Percentiles rank a stretch among this genome's conserved stretches.
Evolutionary conservation across 805 yeast genomes (phyloP).

Genomic region (Pichia nakasei): DNA sequence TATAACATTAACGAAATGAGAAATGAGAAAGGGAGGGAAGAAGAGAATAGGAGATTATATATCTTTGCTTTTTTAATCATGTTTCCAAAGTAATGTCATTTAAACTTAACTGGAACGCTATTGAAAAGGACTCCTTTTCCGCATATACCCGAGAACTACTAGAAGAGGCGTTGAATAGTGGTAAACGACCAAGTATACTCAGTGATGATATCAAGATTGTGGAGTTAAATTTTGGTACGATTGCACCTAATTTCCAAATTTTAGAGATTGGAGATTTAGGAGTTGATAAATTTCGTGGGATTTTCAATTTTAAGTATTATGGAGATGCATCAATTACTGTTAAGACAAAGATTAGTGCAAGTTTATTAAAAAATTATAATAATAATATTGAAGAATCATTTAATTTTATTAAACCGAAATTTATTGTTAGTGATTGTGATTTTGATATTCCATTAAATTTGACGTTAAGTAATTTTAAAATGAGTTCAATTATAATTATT

Average conservation of each 20-base stretch:
- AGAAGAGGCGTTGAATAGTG: constrained; percentile 66
- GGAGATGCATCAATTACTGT: constrained; percentile 73
- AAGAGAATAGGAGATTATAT: too few species aligned
- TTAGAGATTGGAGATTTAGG: constrained; percentile 78
- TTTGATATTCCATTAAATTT: constrained; percentile 74
- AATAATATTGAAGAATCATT: constrained; percentile 22
- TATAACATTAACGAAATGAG: too few species aligned
- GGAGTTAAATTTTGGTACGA: constrained; percentile 64
- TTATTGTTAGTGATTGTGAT: constrained; percentile 55
- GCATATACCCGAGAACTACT: constrained; percentile 56
- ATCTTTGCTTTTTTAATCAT: too few species aligned
- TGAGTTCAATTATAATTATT: constrained; percentile 75
- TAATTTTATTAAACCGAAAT: constrained; percentile 60
- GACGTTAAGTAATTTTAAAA: constrained; percentile 58
- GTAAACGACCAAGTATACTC: constrained; percentile 59
- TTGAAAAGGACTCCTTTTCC: constrained; percentile 56
- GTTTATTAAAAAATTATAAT: constrained; percentile 62
- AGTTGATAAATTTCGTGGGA: constrained; percentile 68
- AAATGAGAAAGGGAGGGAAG: too few species aligned
- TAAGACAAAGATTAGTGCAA: constrained; percentile 76
- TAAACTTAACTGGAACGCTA: constrained; percentile 66
- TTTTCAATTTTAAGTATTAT: constrained; percentile 63
- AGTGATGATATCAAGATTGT: constrained; percentile 61
- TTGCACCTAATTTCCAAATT: constrained; percentile 69
- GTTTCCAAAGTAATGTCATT: constrained; percentile 62